Evolutionary conservation across 2,329 filamentous ascomycete species (phyloP).

Genomic region (Macroventuria anomochaeta): DNA sequence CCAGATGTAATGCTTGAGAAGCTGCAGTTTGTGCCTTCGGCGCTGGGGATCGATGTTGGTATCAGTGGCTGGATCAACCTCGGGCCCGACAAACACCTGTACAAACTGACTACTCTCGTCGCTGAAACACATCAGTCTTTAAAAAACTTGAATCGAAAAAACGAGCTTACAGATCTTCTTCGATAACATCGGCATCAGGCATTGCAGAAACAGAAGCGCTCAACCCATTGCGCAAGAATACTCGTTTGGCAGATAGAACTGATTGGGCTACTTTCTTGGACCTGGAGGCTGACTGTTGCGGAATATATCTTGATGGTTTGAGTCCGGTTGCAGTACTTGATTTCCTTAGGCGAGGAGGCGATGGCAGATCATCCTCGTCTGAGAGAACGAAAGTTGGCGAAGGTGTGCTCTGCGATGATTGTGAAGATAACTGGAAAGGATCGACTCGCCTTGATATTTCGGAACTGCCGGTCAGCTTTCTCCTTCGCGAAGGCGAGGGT

Average conservation of each 20-base stretch:
- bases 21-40: slow-evolving; percentile 9
- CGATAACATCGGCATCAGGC: slow-evolving; percentile 19
- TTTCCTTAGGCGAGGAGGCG: too few species aligned
- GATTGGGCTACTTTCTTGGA: too few species aligned
- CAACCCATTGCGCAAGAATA: neutral
- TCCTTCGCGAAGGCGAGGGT: neutral
- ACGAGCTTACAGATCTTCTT: slow-evolving; percentile 28
- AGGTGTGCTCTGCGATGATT: too few species aligned
- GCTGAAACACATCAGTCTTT: slow-evolving; percentile 4
- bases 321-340: too few species aligned
- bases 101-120: slow-evolving; percentile 29
- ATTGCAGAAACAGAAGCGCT: neutral
- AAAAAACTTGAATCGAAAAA: neutral
- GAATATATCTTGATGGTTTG: too few species aligned
- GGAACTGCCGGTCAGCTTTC: neutral
- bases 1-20: slow-evolving; percentile 18
- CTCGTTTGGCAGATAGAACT: neutral
- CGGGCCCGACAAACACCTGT: slow-evolving; percentile 18
- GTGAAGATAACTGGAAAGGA: too few species aligned
- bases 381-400: too few species aligned
- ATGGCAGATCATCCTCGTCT: too few species aligned
- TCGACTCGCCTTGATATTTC: too few species aligned
- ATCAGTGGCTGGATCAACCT: neutral
- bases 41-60: slow-evolving; percentile 22
- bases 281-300: too few species aligned